A percentile compares a stretch with the other conserved stretches of the same genome.
Evolutionary conservation across 148 eudicot genomes (phyloP).

Genomic region (Persicaria tinctoria): DNA sequence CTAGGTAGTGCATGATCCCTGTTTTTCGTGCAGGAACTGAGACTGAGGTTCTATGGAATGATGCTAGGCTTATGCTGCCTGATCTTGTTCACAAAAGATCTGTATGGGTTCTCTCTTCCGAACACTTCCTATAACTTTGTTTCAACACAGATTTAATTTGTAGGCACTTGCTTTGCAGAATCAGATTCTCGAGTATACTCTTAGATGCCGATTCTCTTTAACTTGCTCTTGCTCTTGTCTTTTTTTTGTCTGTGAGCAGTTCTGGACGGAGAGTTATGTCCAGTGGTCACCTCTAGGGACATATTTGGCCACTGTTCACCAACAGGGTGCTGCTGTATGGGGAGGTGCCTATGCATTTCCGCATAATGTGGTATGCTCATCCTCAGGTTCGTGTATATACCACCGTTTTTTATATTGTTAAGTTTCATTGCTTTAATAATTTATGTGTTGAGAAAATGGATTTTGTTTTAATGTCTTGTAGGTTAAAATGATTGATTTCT

Average conservation of each 20-base stretch:
- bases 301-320: constrained; percentile 86
- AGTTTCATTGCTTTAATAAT: neutral
- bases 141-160: neutral
- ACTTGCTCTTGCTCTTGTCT: neutral
- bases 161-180: neutral
- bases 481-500: constrained; percentile 89
- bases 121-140: constrained; percentile 2
- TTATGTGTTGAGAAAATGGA: neutral
- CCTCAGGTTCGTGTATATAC: constrained; percentile 44
- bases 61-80: constrained; percentile 86
- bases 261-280: constrained; percentile 91
- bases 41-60: constrained; percentile 93
- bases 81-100: constrained; percentile 77
- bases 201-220: neutral
- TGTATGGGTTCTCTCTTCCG: constrained; percentile 31
- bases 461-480: constrained; percentile 22
- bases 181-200: neutral
- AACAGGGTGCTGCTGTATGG: constrained; percentile 96
- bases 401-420: constrained; percentile 1
- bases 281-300: constrained; percentile 97
- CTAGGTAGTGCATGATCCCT: neutral
- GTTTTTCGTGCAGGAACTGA: constrained; percentile 83
- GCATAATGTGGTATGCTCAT: constrained; percentile 84
- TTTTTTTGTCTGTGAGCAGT: constrained; percentile 29
- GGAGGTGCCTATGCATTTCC: constrained; percentile 82